Evolutionary conservation across 371 early-diverging fungal species (phyloP), one percentile per base, ranked within the genome.

Genomic region (Rhizopus microsporus): DNA sequence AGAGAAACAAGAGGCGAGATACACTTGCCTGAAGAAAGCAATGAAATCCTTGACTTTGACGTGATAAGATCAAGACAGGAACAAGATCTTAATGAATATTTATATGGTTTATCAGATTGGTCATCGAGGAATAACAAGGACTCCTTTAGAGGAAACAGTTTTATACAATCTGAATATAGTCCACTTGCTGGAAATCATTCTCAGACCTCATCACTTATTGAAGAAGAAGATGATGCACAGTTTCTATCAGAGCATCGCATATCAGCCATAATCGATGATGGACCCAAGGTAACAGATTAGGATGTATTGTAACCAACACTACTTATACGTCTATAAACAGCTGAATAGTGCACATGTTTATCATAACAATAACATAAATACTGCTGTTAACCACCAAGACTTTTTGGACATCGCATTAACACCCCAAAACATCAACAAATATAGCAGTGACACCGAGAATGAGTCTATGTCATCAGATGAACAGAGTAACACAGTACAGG

Each of bases 191-290:
- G 38, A 37, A 37, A 37, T 13, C 7, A 10, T 37, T 7, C 38
- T n/a, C 13, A 43, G 16, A n/a, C 8, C 44, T n/a, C 38, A 12
- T 10, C n/a, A 17, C n/a, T 43, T 0, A 16, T 50, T 12, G 23
- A 42, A 6, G 56, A 59, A 12, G 64, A 57, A 48, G 58, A 59
- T 16, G 64, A 64, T 45, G 64, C 64, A 38, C 51, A 64, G 38
- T 59, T 44, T 51, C 9, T 64, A 10, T 64, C 64, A 10, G 57
- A 64, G 16, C 51, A 59, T 45, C 47, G 64, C 8, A 64, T 64
- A 54, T 53, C 64, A 15, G 59, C 64, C n/a, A 64, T 64, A 7
- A 49, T 64, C 12, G 52, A 52, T 16, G 62, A 62, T 7, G 30
- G 57, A 23, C 57, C 57, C 16, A 56, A 57, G 56, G 62, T 62